phyloP scores from a whole-genome alignment of 2,329 filamentous ascomycete species.

The Daldinia eschscholtzii region DNA sequence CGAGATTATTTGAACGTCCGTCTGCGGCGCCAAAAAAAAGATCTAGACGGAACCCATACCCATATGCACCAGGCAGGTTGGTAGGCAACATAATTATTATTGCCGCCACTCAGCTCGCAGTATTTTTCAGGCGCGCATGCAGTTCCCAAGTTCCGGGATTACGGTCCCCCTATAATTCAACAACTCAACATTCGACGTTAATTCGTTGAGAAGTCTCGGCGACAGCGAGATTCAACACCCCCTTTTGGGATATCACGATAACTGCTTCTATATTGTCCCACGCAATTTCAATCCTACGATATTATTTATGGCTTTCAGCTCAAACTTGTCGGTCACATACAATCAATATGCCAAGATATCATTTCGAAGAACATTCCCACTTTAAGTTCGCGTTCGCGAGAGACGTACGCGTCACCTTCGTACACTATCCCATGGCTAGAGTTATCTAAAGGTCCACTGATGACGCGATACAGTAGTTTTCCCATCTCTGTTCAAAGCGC shows the following conservation, averaged over 20 bases:
- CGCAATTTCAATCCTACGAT: not conserved
- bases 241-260: not conserved
- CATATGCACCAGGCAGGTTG: conserved; percentile 22
- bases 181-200: conserved; percentile 12
- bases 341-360: not conserved
- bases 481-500: not conserved
- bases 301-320: not conserved
- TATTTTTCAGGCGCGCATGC: conserved; percentile 20
- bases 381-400: conserved; percentile 7
- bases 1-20: conserved; percentile 49
- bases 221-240: conserved; percentile 13
- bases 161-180: conserved; percentile 15
- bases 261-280: not conserved
- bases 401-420: not conserved
- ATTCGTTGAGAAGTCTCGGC: conserved; percentile 18
- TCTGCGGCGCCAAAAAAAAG: conserved; percentile 28
- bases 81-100: not conserved
- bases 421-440: not conserved
- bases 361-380: not conserved
- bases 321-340: not conserved
- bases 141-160: conserved; percentile 14
- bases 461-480: conserved; percentile 5
- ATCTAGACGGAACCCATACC: conserved; percentile 6
- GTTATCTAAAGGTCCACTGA: not conserved
- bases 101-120: conserved; percentile 20